Evolutionary conservation across 2,329 filamentous ascomycete genomes (phyloP), one percentile per base, ranked within the genome.

Genomic region (Grosmannia clavigera): DNA sequence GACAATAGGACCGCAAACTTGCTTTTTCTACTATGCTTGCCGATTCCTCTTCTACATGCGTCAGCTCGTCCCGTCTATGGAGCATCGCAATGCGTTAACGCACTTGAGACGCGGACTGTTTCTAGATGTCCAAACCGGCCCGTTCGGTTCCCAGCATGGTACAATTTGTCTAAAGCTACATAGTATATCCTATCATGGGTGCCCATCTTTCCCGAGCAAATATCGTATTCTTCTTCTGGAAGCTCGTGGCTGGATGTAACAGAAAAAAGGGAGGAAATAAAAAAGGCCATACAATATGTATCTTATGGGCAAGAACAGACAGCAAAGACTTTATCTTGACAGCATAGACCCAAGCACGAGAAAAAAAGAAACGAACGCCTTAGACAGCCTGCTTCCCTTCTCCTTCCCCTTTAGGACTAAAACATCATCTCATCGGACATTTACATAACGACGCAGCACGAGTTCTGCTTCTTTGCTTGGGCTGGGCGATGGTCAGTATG

Each of bases 381-480:
- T 29, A 16, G 25, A n/a, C 7, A 19, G 3, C 5, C 25, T 35
- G 14, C 38, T 22, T 16, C 12, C 27, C 14, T 19, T 25, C 9
- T 16, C 54, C 53, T 12, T n/a, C 3, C 16, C 43, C 19, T n/a
- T 14, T 14, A 29, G 4, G 7, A 9, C 22, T 1, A 33, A 33
- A 35, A 19, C 19, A n/a, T 19, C 27, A n/a, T 7, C 2, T n/a
- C 5, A 16, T 9, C 16, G 16, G 9, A 46, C 43, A 46, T n/a
- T 25, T 81, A 88, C 84, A 88, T 88, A 67, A 88, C 69, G 61
- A 83, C 68, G 70, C 86, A 89, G 81, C 87, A 90, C 29, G 84
- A 87, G 74, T 90, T 90, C 72, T 89, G 85, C 75, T 89, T 89
- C 80, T 90, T 90, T 69, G 86, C 86, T 79, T 86, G 75, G 72